A percentile compares a stretch with the other conserved stretches of the same genome.
These are phyloP conservation scores for Phytophthora quininea DNA, from an alignment of 352 stramenopile genomes.

Conservation along the genomic window DNA sequence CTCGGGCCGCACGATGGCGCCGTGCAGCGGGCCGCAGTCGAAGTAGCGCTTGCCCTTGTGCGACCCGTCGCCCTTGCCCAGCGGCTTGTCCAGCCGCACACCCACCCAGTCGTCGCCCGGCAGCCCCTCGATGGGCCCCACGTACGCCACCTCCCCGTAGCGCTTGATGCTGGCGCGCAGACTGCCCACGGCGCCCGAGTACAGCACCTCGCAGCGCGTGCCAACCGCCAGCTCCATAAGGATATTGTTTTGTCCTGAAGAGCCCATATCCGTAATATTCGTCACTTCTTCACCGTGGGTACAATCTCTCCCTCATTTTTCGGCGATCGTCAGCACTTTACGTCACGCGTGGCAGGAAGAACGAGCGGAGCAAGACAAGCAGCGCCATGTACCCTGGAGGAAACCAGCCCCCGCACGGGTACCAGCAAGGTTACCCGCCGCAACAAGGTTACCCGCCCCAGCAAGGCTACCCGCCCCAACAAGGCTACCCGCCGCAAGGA, in stretches of 20 bases:
- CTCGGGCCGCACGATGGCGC: slow-evolving; percentile 70
- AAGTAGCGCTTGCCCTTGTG: slow-evolving; percentile 69
- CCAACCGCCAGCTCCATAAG: slow-evolving; percentile 30
- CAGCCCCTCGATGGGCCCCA: slow-evolving; percentile 59
- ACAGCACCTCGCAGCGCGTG: slow-evolving; percentile 64
- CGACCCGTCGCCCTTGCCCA: slow-evolving; percentile 78
- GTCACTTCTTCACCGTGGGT: neutral
- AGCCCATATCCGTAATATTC: too few relatives aligned
- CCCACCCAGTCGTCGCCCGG: slow-evolving; percentile 70
- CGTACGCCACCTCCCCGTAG: slow-evolving; percentile 72
- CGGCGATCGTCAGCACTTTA: neutral
- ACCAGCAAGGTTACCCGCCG: slow-evolving; percentile 39
- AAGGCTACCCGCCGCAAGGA: slow-evolving; percentile 46
- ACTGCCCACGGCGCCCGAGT: slow-evolving; percentile 30
- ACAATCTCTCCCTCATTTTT: neutral
- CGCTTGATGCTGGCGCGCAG: slow-evolving; percentile 70
- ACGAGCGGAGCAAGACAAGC: slow-evolving; percentile 7
- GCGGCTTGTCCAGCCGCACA: slow-evolving; percentile 72
- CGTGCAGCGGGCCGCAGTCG: slow-evolving; percentile 56
- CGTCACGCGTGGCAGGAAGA: neutral
- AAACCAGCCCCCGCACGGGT: slow-evolving; percentile 27
- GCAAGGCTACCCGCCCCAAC: slow-evolving; percentile 39
- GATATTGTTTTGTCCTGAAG: too few relatives aligned
- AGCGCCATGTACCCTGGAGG: slow-evolving; percentile 33
- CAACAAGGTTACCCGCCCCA: slow-evolving; percentile 44